A percentile compares a stretch with the other conserved stretches of the same genome.
Evolutionary conservation across 176 grass and related monocot species (phyloP).

Genomic region (Oryza longistaminata): DNA sequence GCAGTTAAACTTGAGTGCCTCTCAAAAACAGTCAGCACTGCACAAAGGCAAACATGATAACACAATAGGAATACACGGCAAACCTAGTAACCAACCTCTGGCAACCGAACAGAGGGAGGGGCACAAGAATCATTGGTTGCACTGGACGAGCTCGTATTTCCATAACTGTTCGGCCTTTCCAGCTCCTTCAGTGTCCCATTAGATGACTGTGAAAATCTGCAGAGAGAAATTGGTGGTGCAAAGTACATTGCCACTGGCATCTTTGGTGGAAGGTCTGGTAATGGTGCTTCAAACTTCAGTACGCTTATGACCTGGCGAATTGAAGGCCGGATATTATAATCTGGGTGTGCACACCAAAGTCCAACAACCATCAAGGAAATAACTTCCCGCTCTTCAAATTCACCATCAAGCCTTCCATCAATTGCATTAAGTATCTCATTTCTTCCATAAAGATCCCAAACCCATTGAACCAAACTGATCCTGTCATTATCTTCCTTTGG

Average conservation of each 20-base stretch:
- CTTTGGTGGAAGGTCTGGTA: slow-evolving; percentile 55
- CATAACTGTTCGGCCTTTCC: slow-evolving; percentile 8
- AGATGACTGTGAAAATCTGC: slow-evolving; percentile 53
- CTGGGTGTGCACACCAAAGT: slow-evolving; percentile 69
- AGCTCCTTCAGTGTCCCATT: slow-evolving; percentile 24
- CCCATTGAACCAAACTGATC: slow-evolving; percentile 59
- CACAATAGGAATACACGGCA: neutral
- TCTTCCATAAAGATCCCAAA: slow-evolving; percentile 65
- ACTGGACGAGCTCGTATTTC: slow-evolving; percentile 36
- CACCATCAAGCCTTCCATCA: slow-evolving; percentile 51
- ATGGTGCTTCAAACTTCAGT: slow-evolving; percentile 54
- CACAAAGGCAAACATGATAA: slow-evolving; percentile 24
- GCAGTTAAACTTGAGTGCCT: slow-evolving; percentile 27
- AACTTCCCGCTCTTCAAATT: slow-evolving; percentile 43
- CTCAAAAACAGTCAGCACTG: slow-evolving; percentile 28
- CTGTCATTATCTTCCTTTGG: slow-evolving; percentile 43
- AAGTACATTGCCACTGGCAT: slow-evolving; percentile 69
- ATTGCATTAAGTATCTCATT: slow-evolving; percentile 45
- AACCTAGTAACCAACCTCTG: slow-evolving; percentile 37
- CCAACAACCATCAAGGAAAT: slow-evolving; percentile 56
- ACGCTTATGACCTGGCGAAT: slow-evolving; percentile 55
- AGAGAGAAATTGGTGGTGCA: slow-evolving; percentile 49
- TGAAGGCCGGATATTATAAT: slow-evolving; percentile 49
- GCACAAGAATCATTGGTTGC: slow-evolving; percentile 42
- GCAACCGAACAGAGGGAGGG: slow-evolving; percentile 30